Percentiles rank a stretch among this genome's conserved stretches.
Evolutionary conservation across 495 filamentous ascomycete species (phyloP).

Genomic region (Lophiotrema nucula): DNA sequence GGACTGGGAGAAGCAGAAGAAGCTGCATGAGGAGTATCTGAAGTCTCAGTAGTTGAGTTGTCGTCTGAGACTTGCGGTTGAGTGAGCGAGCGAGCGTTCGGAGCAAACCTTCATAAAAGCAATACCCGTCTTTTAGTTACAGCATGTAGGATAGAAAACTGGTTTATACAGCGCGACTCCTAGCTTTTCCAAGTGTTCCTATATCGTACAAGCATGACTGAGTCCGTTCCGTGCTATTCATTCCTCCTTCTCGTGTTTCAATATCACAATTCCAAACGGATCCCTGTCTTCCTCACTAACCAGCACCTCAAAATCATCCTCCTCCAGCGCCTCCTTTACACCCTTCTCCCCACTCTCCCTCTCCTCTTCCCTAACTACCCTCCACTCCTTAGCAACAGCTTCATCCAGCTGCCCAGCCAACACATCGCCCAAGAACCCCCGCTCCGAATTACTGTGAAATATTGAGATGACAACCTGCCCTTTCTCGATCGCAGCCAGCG

Average conservation of each 20-base stretch:
- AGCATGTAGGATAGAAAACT: no score
- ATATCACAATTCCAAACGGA: slow-evolving; percentile 67
- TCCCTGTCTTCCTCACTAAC: slow-evolving; percentile 80
- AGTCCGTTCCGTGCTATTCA: no score
- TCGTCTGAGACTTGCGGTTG: no score
- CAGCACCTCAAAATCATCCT: slow-evolving; percentile 59
- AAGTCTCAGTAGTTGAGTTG: no score
- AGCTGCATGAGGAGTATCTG: slow-evolving; percentile 65
- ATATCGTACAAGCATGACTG: no score
- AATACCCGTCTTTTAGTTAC: no score
- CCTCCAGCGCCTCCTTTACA: slow-evolving; percentile 48
- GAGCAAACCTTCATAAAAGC: no score
- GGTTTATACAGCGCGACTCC: no score
- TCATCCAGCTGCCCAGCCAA: slow-evolving; percentile 64
- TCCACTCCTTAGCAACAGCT: slow-evolving; percentile 56
- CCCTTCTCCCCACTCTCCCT: slow-evolving; percentile 37
- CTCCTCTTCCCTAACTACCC: slow-evolving; percentile 45
- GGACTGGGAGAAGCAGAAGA: slow-evolving; percentile 91
- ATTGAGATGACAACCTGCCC: slow-evolving; percentile 80
- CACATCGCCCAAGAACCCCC: slow-evolving; percentile 70
- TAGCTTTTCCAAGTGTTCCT: no score
- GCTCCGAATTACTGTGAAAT: slow-evolving; percentile 89
- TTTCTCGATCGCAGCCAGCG: slow-evolving; percentile 79
- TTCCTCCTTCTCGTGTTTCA: no score
- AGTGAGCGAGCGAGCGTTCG: no score